Evolutionary conservation across 768 basidiomycete genomes (phyloP).

Genomic region (Lanmaoa pseudosensibilis): DNA sequence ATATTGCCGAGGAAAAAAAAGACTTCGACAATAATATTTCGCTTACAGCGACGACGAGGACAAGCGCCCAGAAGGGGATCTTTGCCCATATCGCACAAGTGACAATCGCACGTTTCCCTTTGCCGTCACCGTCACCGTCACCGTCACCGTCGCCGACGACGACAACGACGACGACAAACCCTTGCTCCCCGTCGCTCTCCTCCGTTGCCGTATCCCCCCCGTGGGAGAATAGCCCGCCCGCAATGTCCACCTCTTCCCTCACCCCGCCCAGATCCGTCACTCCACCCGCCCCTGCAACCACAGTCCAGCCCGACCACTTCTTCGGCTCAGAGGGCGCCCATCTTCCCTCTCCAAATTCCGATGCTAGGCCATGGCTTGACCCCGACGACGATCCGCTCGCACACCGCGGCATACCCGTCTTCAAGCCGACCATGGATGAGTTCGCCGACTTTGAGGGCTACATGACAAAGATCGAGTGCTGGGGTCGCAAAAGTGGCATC

Average conservation of each 20-base stretch:
- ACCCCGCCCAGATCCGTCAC: conserved; percentile 52
- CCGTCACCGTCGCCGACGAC: conserved; percentile 7
- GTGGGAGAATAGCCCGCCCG: conserved; percentile 7
- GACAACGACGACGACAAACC: conserved; percentile 3
- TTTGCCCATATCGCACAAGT: not conserved
- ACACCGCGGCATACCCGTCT: conserved; percentile 92
- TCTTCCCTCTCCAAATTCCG: conserved; percentile 59
- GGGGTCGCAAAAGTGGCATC: conserved; percentile 90
- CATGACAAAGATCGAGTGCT: conserved; percentile 82
- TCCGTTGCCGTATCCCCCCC: not conserved
- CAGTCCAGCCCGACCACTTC: conserved; percentile 81
- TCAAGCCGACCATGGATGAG: conserved; percentile 91
- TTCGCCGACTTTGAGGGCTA: conserved; percentile 91
- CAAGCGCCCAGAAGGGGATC: conserved; percentile 12
- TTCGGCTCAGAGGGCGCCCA: conserved; percentile 54
- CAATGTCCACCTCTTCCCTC: conserved; percentile 35
- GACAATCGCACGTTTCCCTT: not conserved
- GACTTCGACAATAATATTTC: not conserved
- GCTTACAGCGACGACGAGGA: conserved; percentile 3
- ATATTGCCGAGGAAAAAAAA: conserved; percentile 7
- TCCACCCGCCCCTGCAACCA: conserved; percentile 39
- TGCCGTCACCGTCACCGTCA: conserved; percentile 1
- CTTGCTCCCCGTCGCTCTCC: not conserved
- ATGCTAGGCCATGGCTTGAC: conserved; percentile 64
- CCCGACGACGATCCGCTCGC: conserved; percentile 82